A percentile compares a stretch with the other conserved stretches of the same genome.
Evolutionary conservation across 345 rosid genomes (phyloP).

Genomic region (Hibiscus mutabilis): DNA sequence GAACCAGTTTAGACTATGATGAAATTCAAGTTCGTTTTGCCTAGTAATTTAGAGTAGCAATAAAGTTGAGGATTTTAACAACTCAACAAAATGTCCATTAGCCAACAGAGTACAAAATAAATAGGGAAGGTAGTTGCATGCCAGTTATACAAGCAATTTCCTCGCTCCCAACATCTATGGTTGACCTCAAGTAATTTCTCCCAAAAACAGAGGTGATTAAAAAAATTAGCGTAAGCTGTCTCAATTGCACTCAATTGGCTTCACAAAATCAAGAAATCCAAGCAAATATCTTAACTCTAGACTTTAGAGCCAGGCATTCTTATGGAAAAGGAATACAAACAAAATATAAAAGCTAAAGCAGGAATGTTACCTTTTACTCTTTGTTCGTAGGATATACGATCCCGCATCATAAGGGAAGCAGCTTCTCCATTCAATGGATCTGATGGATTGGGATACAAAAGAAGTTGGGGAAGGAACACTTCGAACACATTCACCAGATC

Average conservation of each 20-base stretch:
- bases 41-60: background rate
- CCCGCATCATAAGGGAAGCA: constrained; percentile 95
- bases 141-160: background rate
- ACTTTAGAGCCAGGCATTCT: background rate
- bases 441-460: constrained; percentile 91
- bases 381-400: constrained; percentile 69
- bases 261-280: background rate
- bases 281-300: background rate
- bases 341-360: background rate
- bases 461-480: constrained; percentile 97
- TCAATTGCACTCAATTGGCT: background rate
- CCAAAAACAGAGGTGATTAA: background rate
- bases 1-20: background rate
- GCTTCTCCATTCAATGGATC: constrained; percentile 98
- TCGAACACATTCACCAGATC: constrained; percentile 97
- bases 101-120: background rate
- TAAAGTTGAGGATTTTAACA: background rate
- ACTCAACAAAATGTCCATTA: background rate
- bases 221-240: background rate
- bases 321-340: background rate
- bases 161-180: background rate
- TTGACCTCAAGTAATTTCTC: background rate
- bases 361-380: constrained; percentile 68
- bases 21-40: background rate
- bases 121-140: background rate